These are phyloP conservation scores for Podila horticola DNA, from an alignment of 192 early-diverging fungal species.

Conservation along the genomic window DNA sequence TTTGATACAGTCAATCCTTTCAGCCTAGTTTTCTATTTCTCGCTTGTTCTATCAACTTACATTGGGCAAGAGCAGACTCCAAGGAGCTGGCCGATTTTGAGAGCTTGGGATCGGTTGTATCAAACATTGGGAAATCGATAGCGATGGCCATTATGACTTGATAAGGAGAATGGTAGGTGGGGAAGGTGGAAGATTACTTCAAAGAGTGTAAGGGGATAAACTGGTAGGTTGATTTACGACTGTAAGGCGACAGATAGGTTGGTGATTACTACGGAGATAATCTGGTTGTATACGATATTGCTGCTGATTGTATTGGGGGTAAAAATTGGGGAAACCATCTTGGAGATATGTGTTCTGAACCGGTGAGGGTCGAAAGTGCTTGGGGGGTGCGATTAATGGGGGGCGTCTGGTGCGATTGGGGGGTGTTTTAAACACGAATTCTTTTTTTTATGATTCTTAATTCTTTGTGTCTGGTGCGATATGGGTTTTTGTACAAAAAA, in stretches of 20 bases:
- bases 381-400: constrained; percentile 10
- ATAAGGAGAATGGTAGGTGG: neutral
- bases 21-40: no score
- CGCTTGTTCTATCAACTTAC: constrained; percentile 14
- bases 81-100: constrained; percentile 39
- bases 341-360: constrained; percentile 32
- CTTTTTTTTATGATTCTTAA: constrained; percentile 1
- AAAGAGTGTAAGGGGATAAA: neutral
- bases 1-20: neutral
- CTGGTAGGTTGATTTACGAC: constrained; percentile 30
- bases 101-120: constrained; percentile 44
- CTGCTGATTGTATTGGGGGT: constrained; percentile 21
- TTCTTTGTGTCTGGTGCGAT: constrained; percentile 10
- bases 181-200: neutral
- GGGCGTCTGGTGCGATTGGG: constrained; percentile 40
- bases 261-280: constrained; percentile 32
- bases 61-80: constrained; percentile 48
- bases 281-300: constrained; percentile 22
- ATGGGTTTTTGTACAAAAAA: constrained; percentile 4
- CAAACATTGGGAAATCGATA: constrained; percentile 39
- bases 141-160: constrained; percentile 31
- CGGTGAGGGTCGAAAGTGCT: constrained; percentile 30
- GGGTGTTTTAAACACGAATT: constrained; percentile 25
- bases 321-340: constrained; percentile 47
- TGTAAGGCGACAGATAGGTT: constrained; percentile 33